Percentiles rank a stretch among this genome's conserved stretches.
These are phyloP conservation scores for Wallacemonas collosoma DNA, from an alignment of 208 protist species.

Conservation along the genomic window DNA sequence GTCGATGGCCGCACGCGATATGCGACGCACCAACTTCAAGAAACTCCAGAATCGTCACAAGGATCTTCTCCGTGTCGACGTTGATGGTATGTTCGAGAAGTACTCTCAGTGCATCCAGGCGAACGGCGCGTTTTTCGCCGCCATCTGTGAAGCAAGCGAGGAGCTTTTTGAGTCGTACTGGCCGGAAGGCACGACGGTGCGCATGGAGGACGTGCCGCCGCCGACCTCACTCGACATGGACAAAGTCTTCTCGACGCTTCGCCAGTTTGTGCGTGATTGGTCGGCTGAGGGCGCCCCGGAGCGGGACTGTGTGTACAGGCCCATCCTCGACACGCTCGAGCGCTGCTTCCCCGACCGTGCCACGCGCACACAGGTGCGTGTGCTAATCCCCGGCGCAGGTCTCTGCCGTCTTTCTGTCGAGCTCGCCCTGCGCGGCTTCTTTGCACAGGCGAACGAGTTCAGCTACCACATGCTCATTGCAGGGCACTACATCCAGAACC, in stretches of 20 bases:
- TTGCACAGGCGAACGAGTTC: slow-evolving; percentile 96
- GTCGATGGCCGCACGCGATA: slow-evolving; percentile 66
- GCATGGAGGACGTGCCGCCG: slow-evolving; percentile 64
- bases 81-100: slow-evolving; percentile 75
- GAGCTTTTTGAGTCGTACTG: slow-evolving; percentile 92
- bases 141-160: slow-evolving; percentile 78
- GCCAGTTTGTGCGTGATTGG: slow-evolving; percentile 97
- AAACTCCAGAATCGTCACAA: slow-evolving; percentile 78
- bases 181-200: slow-evolving; percentile 77
- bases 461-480: slow-evolving; percentile 98
- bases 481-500: slow-evolving; percentile 96
- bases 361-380: slow-evolving; percentile 51
- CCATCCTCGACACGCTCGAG: slow-evolving; percentile 85
- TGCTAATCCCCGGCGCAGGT: slow-evolving; percentile 90
- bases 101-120: slow-evolving; percentile 80
- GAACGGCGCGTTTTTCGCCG: slow-evolving; percentile 85
- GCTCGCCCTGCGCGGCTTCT: slow-evolving; percentile 91
- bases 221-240: slow-evolving; percentile 91
- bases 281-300: slow-evolving; percentile 89
- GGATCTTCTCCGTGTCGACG: slow-evolving; percentile 71
- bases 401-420: slow-evolving; percentile 96
- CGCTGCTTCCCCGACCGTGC: slow-evolving; percentile 67
- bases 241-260: slow-evolving; percentile 95
- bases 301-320: slow-evolving; percentile 89
- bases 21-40: slow-evolving; percentile 78